Percentiles rank a stretch among this genome's conserved stretches.
Conservation (phyloP, 371 early-diverging fungal genomes). For the Globomyces sp. region DNA sequence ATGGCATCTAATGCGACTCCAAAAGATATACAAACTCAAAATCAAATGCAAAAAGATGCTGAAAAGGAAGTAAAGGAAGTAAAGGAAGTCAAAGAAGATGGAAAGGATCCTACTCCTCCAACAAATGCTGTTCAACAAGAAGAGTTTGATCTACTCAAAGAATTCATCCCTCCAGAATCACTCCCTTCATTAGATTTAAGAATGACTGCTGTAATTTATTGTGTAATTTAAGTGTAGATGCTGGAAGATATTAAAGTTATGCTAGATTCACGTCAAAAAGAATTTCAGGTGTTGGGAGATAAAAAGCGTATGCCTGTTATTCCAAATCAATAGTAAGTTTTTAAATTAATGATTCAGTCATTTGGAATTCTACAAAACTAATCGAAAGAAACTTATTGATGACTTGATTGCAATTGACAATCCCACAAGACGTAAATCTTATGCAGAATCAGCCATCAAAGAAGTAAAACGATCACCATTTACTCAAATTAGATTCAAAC, state of each 20-base stretch:
- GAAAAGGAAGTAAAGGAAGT: conserved; percentile 2
- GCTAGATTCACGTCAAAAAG: conserved; percentile 15
- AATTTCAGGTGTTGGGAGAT: conserved; percentile 10
- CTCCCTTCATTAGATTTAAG: conserved; percentile 41
- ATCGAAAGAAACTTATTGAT: conserved; percentile 26
- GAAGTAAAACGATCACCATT: conserved; percentile 23
- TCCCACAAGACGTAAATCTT: conserved; percentile 24
- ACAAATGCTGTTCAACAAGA: conserved; percentile 1
- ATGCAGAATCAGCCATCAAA: conserved; percentile 23
- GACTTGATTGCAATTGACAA: conserved; percentile 31
- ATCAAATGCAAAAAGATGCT: not conserved
- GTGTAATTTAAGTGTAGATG: conserved; percentile 6
- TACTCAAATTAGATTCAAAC: conserved; percentile 8
- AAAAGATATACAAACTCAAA: not conserved
- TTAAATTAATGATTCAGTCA: not conserved
- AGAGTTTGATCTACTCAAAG: conserved; percentile 44
- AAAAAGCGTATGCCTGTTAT: conserved; percentile 15
- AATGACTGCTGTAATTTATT: conserved; percentile 41
- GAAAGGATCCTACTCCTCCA: not conserved
- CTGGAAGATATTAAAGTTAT: conserved; percentile 18
- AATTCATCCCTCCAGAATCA: conserved; percentile 42
- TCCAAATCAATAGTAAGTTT: not conserved
- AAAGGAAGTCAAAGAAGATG: conserved; percentile 7
- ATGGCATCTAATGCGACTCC: too few relatives aligned
- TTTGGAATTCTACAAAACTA: not conserved